Evolutionary conservation across 108 stramenopile genomes (phyloP).

Genomic region (Skeletonema tropicum): DNA sequence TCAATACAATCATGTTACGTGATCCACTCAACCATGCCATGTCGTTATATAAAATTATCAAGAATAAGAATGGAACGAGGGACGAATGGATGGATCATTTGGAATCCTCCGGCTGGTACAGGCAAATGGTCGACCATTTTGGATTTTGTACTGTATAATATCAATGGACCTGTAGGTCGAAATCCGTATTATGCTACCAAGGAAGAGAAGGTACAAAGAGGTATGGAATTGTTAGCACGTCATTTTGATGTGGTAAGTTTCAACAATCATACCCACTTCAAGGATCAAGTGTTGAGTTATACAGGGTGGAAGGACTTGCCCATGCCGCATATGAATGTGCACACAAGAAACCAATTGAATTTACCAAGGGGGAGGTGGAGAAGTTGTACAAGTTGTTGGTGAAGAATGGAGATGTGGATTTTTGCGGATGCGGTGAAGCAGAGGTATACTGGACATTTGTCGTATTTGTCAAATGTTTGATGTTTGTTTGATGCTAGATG

Average conservation of each 20-base stretch:
- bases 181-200: conserved; percentile 26
- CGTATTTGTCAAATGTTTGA: not conserved
- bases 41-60: no score
- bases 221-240: conserved; percentile 19
- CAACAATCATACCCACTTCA: conserved; percentile 9
- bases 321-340: conserved; percentile 7
- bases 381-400: conserved; percentile 7
- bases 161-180: not conserved
- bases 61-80: no score
- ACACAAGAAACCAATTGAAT: not conserved
- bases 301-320: conserved; percentile 1
- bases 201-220: conserved; percentile 19
- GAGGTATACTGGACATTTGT: conserved; percentile 3
- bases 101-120: no score
- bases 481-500: no score
- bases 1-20: no score
- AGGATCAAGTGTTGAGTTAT: not conserved
- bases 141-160: conserved; percentile 7
- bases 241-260: conserved; percentile 37
- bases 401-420: conserved; percentile 20
- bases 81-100: no score
- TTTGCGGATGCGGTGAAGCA: conserved; percentile 17
- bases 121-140: conserved; percentile 2
- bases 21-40: no score
- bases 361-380: conserved; percentile 22